Percentiles rank a stretch among this genome's conserved stretches.
Conservation (phyloP, 2,329 filamentous ascomycete genomes). For the Pyrenochaeta sp. region DNA sequence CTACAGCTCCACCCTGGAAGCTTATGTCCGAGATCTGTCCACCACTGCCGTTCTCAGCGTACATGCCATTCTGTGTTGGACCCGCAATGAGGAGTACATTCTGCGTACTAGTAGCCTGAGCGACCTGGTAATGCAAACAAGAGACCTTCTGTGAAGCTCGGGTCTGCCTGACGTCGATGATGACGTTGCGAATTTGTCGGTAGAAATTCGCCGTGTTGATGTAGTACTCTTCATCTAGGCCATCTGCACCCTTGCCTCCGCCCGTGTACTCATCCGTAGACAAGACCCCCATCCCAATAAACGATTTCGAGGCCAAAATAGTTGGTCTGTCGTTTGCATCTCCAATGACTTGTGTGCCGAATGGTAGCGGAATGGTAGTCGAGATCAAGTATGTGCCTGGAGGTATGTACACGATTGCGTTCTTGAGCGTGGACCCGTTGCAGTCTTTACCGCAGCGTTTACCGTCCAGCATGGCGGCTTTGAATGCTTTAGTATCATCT, state of each 20-base stretch:
- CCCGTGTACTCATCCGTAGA: too few relatives aligned
- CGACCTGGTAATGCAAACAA: background rate
- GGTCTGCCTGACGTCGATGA: background rate
- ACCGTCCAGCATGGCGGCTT: background rate
- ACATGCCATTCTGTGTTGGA: background rate
- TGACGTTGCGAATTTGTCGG: background rate
- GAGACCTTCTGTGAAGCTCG: background rate
- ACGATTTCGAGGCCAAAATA: background rate
- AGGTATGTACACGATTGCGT: conserved; percentile 1
- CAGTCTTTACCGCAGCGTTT: background rate
- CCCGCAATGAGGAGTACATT: background rate
- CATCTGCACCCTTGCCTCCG: too few relatives aligned
- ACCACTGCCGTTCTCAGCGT: background rate
- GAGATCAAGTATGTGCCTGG: conserved; percentile 3
- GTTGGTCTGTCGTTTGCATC: background rate
- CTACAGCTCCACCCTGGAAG: background rate
- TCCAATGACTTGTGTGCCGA: background rate
- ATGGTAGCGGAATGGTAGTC: background rate
- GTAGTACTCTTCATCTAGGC: background rate
- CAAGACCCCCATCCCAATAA: too few relatives aligned
- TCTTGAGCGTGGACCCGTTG: background rate
- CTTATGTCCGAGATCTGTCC: background rate
- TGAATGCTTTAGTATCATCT: conserved; percentile 2
- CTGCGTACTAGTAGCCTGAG: background rate
- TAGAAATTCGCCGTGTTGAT: background rate